These are phyloP conservation scores for Acanthamoeba royreba DNA, from an alignment of 208 protist species.

Conservation along the genomic window DNA sequence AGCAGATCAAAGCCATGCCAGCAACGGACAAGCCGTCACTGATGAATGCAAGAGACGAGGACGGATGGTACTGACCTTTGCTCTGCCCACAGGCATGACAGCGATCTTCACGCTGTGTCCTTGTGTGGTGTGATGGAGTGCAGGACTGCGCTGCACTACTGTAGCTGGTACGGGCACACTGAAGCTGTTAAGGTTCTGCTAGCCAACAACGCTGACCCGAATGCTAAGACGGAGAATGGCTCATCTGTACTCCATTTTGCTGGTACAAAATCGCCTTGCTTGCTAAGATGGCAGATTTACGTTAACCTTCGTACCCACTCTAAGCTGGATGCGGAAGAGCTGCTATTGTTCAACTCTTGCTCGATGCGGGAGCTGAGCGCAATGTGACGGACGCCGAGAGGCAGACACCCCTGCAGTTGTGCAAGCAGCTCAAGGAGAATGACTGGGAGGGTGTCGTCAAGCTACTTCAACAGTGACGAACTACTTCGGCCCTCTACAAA, in stretches of 20 bases:
- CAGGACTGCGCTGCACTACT: not conserved
- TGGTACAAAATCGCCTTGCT: not conserved
- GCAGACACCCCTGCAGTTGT: not conserved
- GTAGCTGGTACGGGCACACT: not conserved
- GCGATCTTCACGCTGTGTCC: not conserved
- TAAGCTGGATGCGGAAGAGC: not conserved
- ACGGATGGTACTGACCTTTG: not conserved
- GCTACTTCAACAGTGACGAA: not conserved
- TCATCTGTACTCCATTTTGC: not conserved
- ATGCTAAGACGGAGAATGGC: not conserved
- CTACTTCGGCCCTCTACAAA: too few species aligned
- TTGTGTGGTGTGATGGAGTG: not conserved
- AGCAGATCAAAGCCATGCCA: not conserved
- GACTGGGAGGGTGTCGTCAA: not conserved
- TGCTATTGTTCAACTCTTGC: not conserved
- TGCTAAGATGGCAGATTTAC: not conserved
- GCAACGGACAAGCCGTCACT: not conserved
- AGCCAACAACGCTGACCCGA: not conserved
- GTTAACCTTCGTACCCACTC: not conserved
- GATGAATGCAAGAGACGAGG: not conserved
- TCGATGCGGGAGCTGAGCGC: not conserved
- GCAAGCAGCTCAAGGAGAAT: not conserved
- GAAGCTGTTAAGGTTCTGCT: not conserved
- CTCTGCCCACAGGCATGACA: not conserved
- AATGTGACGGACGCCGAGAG: not conserved